Percentiles rank a stretch among this genome's conserved stretches.
phyloP scores from a whole-genome alignment of 2,329 filamentous ascomycete species.

The Boeremia exigua region DNA sequence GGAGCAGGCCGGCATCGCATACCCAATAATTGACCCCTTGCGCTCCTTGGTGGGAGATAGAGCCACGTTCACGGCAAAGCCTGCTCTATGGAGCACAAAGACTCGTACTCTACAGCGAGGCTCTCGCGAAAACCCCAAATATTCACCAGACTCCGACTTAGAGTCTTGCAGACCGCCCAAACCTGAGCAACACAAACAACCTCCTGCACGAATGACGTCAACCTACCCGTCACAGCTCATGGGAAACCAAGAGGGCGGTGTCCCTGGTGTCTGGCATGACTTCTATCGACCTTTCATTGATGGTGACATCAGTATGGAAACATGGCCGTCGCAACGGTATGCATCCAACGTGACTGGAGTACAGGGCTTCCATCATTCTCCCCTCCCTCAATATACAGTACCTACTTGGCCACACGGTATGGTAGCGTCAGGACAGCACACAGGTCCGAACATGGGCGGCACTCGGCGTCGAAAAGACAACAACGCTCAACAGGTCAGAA shows the following conservation, averaged over 20 bases:
- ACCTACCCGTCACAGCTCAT: slow-evolving; percentile 13
- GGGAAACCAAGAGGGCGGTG: slow-evolving; percentile 2
- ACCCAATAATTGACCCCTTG: slow-evolving; percentile 64
- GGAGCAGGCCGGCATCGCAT: slow-evolving; percentile 75
- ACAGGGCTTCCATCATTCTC: background rate
- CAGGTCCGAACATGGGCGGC: background rate
- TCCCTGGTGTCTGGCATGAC: slow-evolving; percentile 23
- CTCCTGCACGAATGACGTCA: slow-evolving; percentile 25
- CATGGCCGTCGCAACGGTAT: slow-evolving; percentile 18
- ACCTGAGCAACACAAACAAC: slow-evolving; percentile 24
- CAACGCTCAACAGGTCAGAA: slow-evolving; percentile 18
- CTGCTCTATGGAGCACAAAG: slow-evolving; percentile 2
- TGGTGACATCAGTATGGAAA: slow-evolving; percentile 29
- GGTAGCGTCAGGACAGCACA: too few relatives aligned
- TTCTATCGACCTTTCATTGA: slow-evolving; percentile 15
- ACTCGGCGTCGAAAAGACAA: slow-evolving; percentile 20
- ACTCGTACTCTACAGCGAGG: slow-evolving; percentile 4
- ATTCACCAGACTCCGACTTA: slow-evolving; percentile 14
- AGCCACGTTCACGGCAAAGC: slow-evolving; percentile 8
- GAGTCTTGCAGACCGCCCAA: slow-evolving; percentile 19
- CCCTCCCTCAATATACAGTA: background rate
- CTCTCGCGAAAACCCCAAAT: slow-evolving; percentile 17
- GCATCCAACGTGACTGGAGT: slow-evolving; percentile 2
- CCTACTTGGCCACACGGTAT: background rate
- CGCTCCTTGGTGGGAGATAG: slow-evolving; percentile 26